Conservation (phyloP, 371 early-diverging fungal species). For the Saksenaea oblongispora region DNA sequence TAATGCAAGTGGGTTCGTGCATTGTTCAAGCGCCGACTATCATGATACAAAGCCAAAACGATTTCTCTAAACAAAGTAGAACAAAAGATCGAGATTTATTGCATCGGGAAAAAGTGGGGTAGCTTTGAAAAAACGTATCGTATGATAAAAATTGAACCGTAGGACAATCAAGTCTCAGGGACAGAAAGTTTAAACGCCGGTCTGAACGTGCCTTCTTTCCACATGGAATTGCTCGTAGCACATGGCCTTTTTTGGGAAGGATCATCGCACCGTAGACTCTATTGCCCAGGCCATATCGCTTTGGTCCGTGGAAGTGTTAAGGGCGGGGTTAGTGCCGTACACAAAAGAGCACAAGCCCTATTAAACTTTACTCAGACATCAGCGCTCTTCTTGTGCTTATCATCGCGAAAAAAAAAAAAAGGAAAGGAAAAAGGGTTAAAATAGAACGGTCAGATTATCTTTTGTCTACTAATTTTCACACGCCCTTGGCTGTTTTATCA, state of each 20-base stretch:
- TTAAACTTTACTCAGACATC: not conserved
- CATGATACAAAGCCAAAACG: no score
- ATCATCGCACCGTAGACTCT: not conserved
- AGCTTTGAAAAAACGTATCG: not conserved
- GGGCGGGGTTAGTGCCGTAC: not conserved
- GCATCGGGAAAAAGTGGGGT: conserved; percentile 6
- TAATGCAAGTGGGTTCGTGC: not conserved
- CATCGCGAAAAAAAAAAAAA: not conserved
- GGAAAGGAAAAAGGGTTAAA: not conserved
- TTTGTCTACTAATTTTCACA: not conserved
- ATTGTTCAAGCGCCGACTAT: conserved; percentile 1
- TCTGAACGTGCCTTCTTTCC: conserved; percentile 4
- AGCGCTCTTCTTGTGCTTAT: not conserved
- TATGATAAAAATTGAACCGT: conserved; percentile 3
- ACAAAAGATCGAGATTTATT: conserved; percentile 3
- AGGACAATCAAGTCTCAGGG: not conserved
- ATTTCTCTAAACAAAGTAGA: not conserved
- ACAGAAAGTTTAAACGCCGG: conserved; percentile 3
- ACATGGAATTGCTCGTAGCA: not conserved
- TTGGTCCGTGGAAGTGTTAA: not conserved
- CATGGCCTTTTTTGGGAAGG: conserved; percentile 3
- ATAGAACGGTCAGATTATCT: conserved; percentile 1
- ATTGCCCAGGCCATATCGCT: not conserved
- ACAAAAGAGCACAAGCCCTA: not conserved
- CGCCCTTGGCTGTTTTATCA: not conserved